These are phyloP conservation scores for Solanum verrucosum DNA, from an alignment of 257 asterid genomes.

Conservation along the genomic window DNA sequence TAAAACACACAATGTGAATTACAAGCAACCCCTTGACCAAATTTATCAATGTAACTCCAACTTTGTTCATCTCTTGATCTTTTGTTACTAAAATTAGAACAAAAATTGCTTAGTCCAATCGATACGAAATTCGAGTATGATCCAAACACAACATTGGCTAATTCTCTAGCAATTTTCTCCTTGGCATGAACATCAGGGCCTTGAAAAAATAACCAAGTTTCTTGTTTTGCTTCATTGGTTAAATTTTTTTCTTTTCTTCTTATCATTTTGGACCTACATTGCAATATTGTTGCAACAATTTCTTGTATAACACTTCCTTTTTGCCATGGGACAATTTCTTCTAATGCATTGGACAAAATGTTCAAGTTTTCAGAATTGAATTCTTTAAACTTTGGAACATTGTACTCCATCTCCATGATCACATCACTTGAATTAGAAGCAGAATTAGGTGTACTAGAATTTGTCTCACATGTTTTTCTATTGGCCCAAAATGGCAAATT, in stretches of 20 bases:
- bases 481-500: conserved; percentile 1
- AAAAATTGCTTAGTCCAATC: conserved; percentile 35
- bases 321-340: conserved; percentile 57
- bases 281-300: conserved; percentile 49
- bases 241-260: conserved; percentile 14
- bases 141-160: conserved; percentile 71
- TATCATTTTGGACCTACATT: conserved; percentile 69
- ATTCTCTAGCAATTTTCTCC: conserved; percentile 49
- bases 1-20: conserved; percentile 66
- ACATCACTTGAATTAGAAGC: neutral
- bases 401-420: neutral
- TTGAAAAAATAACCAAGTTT: conserved; percentile 64
- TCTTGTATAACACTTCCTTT: conserved; percentile 35
- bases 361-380: conserved; percentile 48
- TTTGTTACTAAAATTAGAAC: conserved; percentile 28
- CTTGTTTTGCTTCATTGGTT: conserved; percentile 32
- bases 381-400: neutral
- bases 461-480: neutral
- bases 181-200: conserved; percentile 53
- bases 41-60: conserved; percentile 32
- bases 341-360: conserved; percentile 49
- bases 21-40: conserved; percentile 24
- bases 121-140: conserved; percentile 35
- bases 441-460: neutral
- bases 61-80: conserved; percentile 51